A percentile compares a stretch with the other conserved stretches of the same genome.
Evolutionary conservation across 305 asterid species (phyloP).

Genomic region (Fraxinus dipetala): DNA sequence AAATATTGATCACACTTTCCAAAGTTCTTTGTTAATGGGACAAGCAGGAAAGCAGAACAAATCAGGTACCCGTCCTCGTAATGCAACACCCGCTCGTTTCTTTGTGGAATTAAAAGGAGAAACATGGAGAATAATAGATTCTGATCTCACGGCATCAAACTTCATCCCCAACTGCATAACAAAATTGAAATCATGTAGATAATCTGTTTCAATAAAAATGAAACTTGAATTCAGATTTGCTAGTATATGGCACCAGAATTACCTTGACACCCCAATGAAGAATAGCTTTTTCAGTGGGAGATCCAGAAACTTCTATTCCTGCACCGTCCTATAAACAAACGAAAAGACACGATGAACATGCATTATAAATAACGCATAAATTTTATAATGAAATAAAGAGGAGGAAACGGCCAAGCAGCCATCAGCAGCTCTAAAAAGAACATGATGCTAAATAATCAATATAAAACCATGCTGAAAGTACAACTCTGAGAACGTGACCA

Average conservation of each 20-base stretch:
- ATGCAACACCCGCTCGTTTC: slow-evolving; percentile 87
- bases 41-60: neutral
- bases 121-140: slow-evolving; percentile 78
- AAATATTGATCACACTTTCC: neutral
- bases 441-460: neutral
- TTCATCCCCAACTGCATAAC: slow-evolving; percentile 81
- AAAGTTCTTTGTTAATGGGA: neutral
- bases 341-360: neutral
- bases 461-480: slow-evolving; percentile 4
- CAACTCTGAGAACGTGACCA: slow-evolving; percentile 1
- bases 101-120: slow-evolving; percentile 91
- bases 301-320: slow-evolving; percentile 74
- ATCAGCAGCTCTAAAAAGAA: neutral
- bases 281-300: slow-evolving; percentile 95
- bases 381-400: neutral
- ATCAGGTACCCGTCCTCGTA: slow-evolving; percentile 62
- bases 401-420: neutral
- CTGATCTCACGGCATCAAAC: slow-evolving; percentile 71
- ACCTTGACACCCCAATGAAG: slow-evolving; percentile 95
- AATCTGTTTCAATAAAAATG: slow-evolving; percentile 16
- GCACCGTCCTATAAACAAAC: slow-evolving; percentile 49
- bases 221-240: slow-evolving; percentile 13
- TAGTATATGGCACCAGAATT: slow-evolving; percentile 21
- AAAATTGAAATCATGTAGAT: slow-evolving; percentile 10
- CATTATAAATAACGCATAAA: slow-evolving; percentile 6